Evolutionary conservation across 371 early-diverging fungal genomes (phyloP), one percentile per base, ranked within the genome.

Genomic region (Mucor lusitanicus): DNA sequence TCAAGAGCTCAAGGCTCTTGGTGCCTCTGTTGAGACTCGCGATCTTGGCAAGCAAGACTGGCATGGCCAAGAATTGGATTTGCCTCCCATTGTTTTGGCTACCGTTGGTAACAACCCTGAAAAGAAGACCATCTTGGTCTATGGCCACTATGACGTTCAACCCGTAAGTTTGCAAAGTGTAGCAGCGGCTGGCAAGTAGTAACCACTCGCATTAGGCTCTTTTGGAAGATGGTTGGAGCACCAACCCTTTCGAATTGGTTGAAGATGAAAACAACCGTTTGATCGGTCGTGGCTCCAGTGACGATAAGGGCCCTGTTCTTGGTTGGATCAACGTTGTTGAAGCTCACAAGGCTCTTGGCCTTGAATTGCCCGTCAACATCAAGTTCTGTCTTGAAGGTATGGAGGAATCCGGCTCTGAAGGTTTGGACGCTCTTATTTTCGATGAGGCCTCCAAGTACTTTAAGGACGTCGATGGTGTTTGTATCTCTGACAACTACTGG

Each of bases 401-500:
- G 95, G 92, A 91, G 72, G 90, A 89, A 71, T 85, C 84, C 66
- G 97, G 97, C 65, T 92, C 92, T 50, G 97, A 95, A 83, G 97
- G 97, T 17, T 85, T 98, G 69, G 98, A 98, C 70, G 90, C 86
- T n/a, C 80, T 96, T 53, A 95, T 98, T 68, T 59, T 82, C 57
- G 74, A 76, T 15, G 96, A 97, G 77, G 97, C 97, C 39, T 83
- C 89, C 68, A 84, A 84, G 63, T 95, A 91, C 84, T 96, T 96
- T 83, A 85, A 84, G 77, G 91, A 86, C 75, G 95, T 94, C 5
- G 99, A 98, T 80, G 91, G 89, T 65, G 96, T 97, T 55, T 96
- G 96, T 86, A 97, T 98, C 73, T 88, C 90, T 61, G 99, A 98
- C 86, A 98, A 98, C 87, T 91, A 96, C 85, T 97, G 98, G 97